Conservation (phyloP, 2,329 filamentous ascomycete species). For the Cladosporium colombiae region DNA sequence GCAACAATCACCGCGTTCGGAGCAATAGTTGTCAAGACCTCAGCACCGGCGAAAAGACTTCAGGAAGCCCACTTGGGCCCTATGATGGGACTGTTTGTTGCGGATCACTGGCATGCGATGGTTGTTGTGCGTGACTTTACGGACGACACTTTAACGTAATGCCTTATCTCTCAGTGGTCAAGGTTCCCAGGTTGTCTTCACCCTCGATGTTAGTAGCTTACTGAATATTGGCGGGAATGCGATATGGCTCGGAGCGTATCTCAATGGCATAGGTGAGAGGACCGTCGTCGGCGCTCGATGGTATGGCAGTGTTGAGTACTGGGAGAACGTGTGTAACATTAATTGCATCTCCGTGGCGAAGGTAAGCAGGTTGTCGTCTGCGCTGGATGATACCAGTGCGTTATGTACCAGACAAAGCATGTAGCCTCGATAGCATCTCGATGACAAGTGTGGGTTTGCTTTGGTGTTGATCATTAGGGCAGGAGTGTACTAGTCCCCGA, state of each 20-base stretch:
- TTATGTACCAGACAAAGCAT: not conserved
- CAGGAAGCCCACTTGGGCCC: no score
- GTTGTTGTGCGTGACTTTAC: not conserved
- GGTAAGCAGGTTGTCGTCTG: not conserved
- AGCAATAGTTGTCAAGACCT: not conserved
- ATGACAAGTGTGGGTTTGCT: not conserved
- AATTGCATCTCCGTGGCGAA: not conserved
- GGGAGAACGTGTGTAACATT: not conserved
- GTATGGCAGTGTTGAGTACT: not conserved
- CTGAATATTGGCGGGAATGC: not conserved
- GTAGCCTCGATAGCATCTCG: not conserved
- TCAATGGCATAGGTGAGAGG: not conserved
- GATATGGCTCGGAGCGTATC: no score
- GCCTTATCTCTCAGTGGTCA: not conserved
- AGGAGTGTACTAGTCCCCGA: not conserved
- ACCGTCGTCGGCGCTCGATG: not conserved
- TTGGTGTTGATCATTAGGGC: not conserved
- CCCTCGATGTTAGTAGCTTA: not conserved
- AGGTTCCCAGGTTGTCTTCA: not conserved
- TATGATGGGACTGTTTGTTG: no score
- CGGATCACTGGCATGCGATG: no score
- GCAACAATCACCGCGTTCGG: not conserved
- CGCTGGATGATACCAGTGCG: not conserved
- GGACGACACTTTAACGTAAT: no score
- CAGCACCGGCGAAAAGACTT: no score